Conservation (phyloP, 371 early-diverging fungal species). For the Rhizomucor miehei region DNA sequence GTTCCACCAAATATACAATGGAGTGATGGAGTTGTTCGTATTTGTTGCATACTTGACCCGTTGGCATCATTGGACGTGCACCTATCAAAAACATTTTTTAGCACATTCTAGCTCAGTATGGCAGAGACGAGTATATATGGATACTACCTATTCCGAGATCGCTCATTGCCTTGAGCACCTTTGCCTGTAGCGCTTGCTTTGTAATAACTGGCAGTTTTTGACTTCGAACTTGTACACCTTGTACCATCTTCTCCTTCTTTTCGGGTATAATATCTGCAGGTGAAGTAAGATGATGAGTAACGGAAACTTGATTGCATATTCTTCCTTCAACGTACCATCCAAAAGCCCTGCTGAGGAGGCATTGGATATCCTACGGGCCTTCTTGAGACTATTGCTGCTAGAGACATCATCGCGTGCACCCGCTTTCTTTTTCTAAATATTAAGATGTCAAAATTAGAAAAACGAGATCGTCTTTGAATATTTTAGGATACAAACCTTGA, state of each 20-base stretch:
- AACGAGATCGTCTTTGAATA: neutral
- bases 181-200: slow-evolving; percentile 62
- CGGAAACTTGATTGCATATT: neutral
- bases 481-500: slow-evolving; percentile 8
- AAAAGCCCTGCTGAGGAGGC: slow-evolving; percentile 24
- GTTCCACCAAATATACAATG: slow-evolving; percentile 74
- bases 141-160: slow-evolving; percentile 62
- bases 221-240: slow-evolving; percentile 75
- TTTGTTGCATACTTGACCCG: slow-evolving; percentile 66
- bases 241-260: slow-evolving; percentile 65
- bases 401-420: slow-evolving; percentile 7
- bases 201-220: slow-evolving; percentile 62
- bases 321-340: slow-evolving; percentile 17
- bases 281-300: slow-evolving; percentile 2
- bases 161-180: slow-evolving; percentile 64
- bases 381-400: slow-evolving; percentile 22
- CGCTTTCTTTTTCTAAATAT: slow-evolving; percentile 35
- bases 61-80: slow-evolving; percentile 76
- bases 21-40: slow-evolving; percentile 73
- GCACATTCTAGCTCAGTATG: neutral
- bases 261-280: slow-evolving; percentile 32
- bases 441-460: neutral
- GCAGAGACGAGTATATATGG: neutral
- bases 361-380: slow-evolving; percentile 35
- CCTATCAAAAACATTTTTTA: neutral